Percentiles rank a stretch among this genome's conserved stretches.
These are phyloP conservation scores for Populus ilicifolia DNA, from an alignment of 345 rosid genomes.

Conservation along the genomic window DNA sequence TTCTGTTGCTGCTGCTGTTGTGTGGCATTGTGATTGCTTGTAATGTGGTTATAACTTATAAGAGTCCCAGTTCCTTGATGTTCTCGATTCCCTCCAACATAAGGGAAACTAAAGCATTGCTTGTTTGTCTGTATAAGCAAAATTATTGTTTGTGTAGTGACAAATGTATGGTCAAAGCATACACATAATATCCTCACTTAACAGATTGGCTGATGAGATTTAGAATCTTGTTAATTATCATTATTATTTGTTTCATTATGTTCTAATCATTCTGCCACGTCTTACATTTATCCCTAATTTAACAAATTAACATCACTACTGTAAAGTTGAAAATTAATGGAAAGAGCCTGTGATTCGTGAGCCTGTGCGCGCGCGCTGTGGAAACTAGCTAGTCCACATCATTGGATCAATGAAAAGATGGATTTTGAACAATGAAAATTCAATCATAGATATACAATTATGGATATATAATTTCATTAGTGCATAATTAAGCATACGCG, in stretches of 20 bases:
- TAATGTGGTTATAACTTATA: background rate
- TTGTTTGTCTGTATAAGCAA: background rate
- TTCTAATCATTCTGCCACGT: background rate
- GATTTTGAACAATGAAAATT: background rate
- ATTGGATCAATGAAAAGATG: background rate
- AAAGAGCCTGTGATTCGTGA: background rate
- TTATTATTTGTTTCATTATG: background rate
- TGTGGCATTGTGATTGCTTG: background rate
- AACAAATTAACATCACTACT: no score
- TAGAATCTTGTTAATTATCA: slow-evolving; percentile 5
- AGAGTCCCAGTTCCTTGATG: background rate
- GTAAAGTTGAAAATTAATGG: background rate
- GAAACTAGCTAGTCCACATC: background rate
- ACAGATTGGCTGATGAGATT: slow-evolving; percentile 3
- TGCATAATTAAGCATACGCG: background rate
- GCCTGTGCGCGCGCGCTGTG: background rate
- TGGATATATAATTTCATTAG: background rate
- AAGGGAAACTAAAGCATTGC: background rate
- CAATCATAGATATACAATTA: no score
- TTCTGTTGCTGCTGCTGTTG: background rate
- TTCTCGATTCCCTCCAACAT: background rate
- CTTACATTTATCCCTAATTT: no score
- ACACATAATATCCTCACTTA: background rate
- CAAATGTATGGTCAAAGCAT: slow-evolving; percentile 26
- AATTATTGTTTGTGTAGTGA: slow-evolving; percentile 16